Evolutionary conservation across 495 filamentous ascomycete genomes (phyloP), one percentile per base, ranked within the genome.

Genomic region (Poronia punctata): DNA sequence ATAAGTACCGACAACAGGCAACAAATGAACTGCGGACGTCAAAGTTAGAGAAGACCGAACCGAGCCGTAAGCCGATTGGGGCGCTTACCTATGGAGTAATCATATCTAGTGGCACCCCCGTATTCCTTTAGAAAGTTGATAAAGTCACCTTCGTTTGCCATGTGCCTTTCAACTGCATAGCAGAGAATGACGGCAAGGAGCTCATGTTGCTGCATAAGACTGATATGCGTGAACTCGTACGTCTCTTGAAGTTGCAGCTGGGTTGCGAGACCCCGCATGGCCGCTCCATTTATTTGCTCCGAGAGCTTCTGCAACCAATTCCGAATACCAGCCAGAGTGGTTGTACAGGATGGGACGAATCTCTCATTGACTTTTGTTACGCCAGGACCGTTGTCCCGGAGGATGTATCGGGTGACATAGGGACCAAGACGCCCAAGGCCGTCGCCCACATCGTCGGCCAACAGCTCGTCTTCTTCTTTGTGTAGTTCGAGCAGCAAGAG

Each of bases 171-270:
- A 39, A 92, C 74, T 7, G 94, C 71, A 50, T 84, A 76, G 44
- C 75, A 80, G 15, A 90, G 54, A 32, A 90, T 82, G 7, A 82
- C 74, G 1, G 80, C 78, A n/a, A 99, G 72, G 6, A 80, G 76
- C 57, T 96, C 90, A 56, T 97, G 93, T 60, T 97, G 89, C 52
- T 83, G 75, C 11, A 75, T 73, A 20, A 97, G 69, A 48, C 82
- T 88, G 16, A 64, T 53, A 23, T 82, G 75, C 51, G 93, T 80
- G 49, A 82, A 76, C 40, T 84, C 79, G 22, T 87, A 70, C 4
- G 78, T 78, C 52, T 95, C 87, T 40, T 74, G 71, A 19, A 78
- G 57, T 36, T 86, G 78, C 7, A 64, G 61, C 50, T 95, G 87
- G 16, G 71, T 68, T 11, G 60, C 60, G 45, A 80, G 70, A 5